Percentiles rank a stretch among this genome's conserved stretches.
Evolutionary conservation across 306 rosid genomes (phyloP).

Genomic region (Trichosanthes cucumerina): DNA sequence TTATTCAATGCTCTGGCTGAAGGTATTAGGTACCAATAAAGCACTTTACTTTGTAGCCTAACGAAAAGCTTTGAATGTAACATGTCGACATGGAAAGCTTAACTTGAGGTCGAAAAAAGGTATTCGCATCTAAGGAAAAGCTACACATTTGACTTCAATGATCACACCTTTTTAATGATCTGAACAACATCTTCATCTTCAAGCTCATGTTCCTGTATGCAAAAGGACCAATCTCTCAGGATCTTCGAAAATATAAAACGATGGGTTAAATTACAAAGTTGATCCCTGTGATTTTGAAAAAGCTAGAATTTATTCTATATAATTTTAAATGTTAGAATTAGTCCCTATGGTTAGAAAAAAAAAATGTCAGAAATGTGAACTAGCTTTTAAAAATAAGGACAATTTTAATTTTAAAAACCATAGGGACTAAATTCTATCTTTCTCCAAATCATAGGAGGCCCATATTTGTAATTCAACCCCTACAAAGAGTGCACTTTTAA

Average conservation of each 20-base stretch:
- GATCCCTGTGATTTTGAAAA: too few species aligned
- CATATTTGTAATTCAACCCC: too few species aligned
- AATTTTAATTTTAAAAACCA: too few species aligned
- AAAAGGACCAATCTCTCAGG: background rate
- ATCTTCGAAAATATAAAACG: background rate
- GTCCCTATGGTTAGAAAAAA: too few species aligned
- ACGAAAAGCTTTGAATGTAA: background rate
- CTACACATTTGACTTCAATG: background rate
- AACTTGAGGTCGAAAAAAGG: background rate
- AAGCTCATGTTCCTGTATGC: slow-evolving; percentile 70
- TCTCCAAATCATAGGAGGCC: too few species aligned
- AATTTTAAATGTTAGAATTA: too few species aligned
- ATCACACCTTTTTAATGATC: slow-evolving; percentile 80
- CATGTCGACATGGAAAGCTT: background rate
- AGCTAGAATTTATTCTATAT: too few species aligned
- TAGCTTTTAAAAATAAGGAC: too few species aligned
- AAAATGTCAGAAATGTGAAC: too few species aligned
- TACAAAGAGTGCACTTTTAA: background rate
- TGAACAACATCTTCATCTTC: slow-evolving; percentile 98
- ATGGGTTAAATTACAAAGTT: background rate
- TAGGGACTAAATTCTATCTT: too few species aligned
- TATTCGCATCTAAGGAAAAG: background rate
- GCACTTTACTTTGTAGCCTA: background rate
- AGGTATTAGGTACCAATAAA: background rate
- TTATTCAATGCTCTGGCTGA: background rate